These are phyloP conservation scores for Pseudogymnoascus sp. DNA, from an alignment of 2,329 filamentous ascomycete species.

Conservation along the genomic window DNA sequence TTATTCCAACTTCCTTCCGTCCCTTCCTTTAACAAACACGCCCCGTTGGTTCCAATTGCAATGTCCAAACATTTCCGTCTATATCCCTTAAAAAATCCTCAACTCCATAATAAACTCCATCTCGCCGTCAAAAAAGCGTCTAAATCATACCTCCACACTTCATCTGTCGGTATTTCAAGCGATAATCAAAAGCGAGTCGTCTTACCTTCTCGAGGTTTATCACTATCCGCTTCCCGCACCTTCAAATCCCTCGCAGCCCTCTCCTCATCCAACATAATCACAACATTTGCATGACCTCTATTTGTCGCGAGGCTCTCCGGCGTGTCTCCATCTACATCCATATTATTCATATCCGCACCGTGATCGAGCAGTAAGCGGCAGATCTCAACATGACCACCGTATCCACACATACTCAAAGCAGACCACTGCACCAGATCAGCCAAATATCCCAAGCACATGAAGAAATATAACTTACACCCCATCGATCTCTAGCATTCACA, in stretches of 20 bases:
- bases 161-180: neutral
- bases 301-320: constrained; percentile 22
- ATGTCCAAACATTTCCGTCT: neutral
- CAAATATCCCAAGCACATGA: neutral
- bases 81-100: neutral
- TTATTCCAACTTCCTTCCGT: neutral
- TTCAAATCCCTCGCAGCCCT: constrained; percentile 11
- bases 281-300: constrained; percentile 23
- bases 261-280: constrained; percentile 22
- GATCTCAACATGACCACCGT: constrained; percentile 23
- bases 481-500: constrained; percentile 25
- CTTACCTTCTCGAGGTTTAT: constrained; percentile 8
- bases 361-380: constrained; percentile 23
- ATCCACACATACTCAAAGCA: constrained; percentile 25
- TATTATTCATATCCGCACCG: constrained; percentile 22
- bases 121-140: neutral
- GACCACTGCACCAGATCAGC: constrained; percentile 18
- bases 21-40: neutral
- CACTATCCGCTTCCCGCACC: constrained; percentile 9
- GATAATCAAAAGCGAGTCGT: neutral
- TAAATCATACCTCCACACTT: neutral
- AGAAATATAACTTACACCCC: constrained; percentile 19
- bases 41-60: neutral
- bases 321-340: constrained; percentile 25
- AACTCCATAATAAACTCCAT: neutral